Evolutionary conservation across 78 protist genomes (phyloP).

Genomic region (Corallochytrium limacisporum): DNA sequence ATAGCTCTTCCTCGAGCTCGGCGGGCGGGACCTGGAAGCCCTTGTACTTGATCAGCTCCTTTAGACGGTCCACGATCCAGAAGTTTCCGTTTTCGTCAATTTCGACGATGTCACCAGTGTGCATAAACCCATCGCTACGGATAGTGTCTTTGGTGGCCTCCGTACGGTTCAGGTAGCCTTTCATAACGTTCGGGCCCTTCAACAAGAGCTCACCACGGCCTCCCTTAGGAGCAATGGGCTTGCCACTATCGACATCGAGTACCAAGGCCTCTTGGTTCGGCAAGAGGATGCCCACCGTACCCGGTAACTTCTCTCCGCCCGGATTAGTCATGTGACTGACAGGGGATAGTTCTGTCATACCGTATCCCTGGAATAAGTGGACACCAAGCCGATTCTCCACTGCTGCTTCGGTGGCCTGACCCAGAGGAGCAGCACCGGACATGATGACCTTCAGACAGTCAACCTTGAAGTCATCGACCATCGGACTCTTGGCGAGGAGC

Average conservation of each 20-base stretch:
- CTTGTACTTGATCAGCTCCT: conserved; percentile 62
- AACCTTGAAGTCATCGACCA: conserved; percentile 38
- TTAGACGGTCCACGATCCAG: conserved; percentile 49
- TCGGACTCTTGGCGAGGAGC: conserved; percentile 62
- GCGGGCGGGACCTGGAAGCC: conserved; percentile 90
- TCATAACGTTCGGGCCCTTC: conserved; percentile 67
- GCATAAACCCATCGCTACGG: conserved; percentile 52
- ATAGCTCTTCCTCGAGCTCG: conserved; percentile 69
- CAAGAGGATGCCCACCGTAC: conserved; percentile 4
- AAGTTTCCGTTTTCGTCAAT: conserved; percentile 38
- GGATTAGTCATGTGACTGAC: no score
- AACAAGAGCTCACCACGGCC: conserved; percentile 29
- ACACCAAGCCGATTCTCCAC: not conserved
- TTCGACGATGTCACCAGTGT: conserved; percentile 73
- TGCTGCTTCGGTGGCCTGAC: not conserved
- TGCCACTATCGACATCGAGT: not conserved
- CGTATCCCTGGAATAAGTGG: conserved; percentile 57
- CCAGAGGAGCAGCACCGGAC: conserved; percentile 75
- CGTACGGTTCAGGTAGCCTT: conserved; percentile 39
- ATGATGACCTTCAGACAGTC: conserved; percentile 22
- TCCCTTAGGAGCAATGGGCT: not conserved
- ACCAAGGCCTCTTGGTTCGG: not conserved
- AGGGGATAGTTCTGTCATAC: conserved; percentile 73
- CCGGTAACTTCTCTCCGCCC: no score
- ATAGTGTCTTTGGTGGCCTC: conserved; percentile 51